Base-by-base conservation (phyloP, 2,329 filamentous ascomycete species). In the Fusarium sp. region DNA sequence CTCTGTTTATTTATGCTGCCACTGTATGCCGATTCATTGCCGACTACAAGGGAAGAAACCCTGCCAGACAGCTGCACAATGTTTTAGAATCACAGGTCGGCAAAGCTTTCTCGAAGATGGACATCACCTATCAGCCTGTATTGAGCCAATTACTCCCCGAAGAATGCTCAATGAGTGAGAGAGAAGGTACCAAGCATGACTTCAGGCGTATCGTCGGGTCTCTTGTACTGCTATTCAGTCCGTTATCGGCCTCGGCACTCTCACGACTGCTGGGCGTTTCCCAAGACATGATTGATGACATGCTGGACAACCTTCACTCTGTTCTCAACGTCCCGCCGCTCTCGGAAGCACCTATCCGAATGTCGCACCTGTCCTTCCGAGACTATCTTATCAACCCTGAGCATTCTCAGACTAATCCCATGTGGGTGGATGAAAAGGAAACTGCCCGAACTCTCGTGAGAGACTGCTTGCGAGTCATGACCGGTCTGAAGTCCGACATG, bases 291-390 rank as follows among this genome's bases (percentile, higher is more conserved):
- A 7, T 8, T 3, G 6, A 50, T 1, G 7, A 28, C 28, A 31
- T 31, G 1, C 1, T 63, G 0, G 33, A 45, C 1, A 10, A 36
- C 1, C 39, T 64, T 0, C 44, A 60, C 4, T 63, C 58, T 0
- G 63, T 67, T 1, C 14, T 67, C 2, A 38, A 62, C 2, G 42
- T 67, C 2, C 62, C 56, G 1, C 31, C 36, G 1, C 11, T 24
- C 4, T 10, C 28, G 28, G 13, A 44, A 3, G 7, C 33, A 1
- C 63, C 65, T 4, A 54, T 73, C 1, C 46, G 69, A 7, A 40
- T 77, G 1, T 71, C 78, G 4, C 80, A 82, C 54, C 61, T 77
- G 8, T 81, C 80, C 0, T 82, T 83, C 44, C 75, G 76, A 5
- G 79, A 82, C 58, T 81, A 80, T 63, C 77, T 83, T 13, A 33